Base-by-base conservation (phyloP, 2,329 filamentous ascomycete genomes). In the Fusarium virguliforme region DNA sequence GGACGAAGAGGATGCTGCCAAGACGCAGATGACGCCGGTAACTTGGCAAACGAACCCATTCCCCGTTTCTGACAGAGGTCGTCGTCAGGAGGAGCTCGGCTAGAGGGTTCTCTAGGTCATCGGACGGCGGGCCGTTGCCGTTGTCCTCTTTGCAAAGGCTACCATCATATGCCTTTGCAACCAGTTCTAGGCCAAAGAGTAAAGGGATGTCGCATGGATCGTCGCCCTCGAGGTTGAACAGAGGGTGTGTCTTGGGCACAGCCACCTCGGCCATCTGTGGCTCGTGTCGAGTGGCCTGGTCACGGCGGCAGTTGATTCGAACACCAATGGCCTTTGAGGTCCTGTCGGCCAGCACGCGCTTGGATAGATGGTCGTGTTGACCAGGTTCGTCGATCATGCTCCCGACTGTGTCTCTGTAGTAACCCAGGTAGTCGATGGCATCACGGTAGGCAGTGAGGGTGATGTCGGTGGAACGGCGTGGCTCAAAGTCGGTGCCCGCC, bases 371-470 rank as follows among this genome's bases (percentile, higher is more conserved):
- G 15, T 18, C 10, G n/a, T n/a, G 15, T 22, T 6, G 13, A 22
- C 40, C 40, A 43, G 18, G 13, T 43, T n/a, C 35, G 13, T 43
- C 40, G 18, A 43, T 43, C 18, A 24, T 43, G 15, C 40, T 43
- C 8, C 40, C 40, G 30, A 53, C 18, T 3, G 50, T 35, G 28
- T 35, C 30, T 4, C 8, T 35, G 50, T 53, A 53, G 30, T 9
- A 53, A 5, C 50, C 28, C 15, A 53, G 50, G 50, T 53, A 53
- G 50, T 53, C 50, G 8, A 53, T 53, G 28, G 50, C 50, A 35
- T 53, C 30, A 53, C 50, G 50, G 12, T 53, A 53, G 8, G 50
- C 50, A 10, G 50, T 53, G 50, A 53, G 50, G 30, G 50, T 35
- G n/a, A 53, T 53, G 28, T 53, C 50, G 5, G 30, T 53, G 28